Evolutionary conservation across 2,329 filamentous ascomycete genomes (phyloP), one percentile per base, ranked within the genome.

Genomic region (Didymella arachidicola): DNA sequence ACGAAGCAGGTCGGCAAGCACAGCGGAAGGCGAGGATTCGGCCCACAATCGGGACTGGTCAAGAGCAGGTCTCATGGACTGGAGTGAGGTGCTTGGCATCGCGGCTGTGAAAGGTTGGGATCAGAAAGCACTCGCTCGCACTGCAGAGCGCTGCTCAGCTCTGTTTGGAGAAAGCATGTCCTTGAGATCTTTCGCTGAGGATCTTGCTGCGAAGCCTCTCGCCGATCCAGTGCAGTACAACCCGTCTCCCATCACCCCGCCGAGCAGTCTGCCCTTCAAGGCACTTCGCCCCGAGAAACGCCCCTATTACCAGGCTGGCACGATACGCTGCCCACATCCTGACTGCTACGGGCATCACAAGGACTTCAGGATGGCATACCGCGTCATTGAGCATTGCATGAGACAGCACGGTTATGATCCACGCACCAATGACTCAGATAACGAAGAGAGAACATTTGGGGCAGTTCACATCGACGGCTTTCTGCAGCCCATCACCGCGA

Each of bases 11-110:
- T 66, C 67, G 14, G 57, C 30, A 32, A 63, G 55, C 32, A 61
- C 48, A 7, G 27, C 46, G 25, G 54, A 53, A 8, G 60, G 49
- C 22, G 59, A 66, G 2, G 56, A 59, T 22, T 30, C 43, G 18
- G 65, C 62, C 14, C 65, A 29, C 25, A 57, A 41, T 12, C 60
- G 60, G 25, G 62, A 68, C 42, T 45, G 59, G 43, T 52, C 51
- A 25, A 60, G 67, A 38, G 57, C 56, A 32, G 64, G 69, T 14
- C 61, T 74, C 7, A 65, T 75, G 22, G 90, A 96, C 78, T 98
- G 94, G 94, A 90, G 87, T 65, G 91, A 96, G 65, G 85, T 97
- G 1, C 78, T 97, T 27, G 91, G 91, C 0, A 83, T 92, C 0
- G 94, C 94, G 2, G 84, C 91, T 0, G 78, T 96, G 48, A 85